These are phyloP conservation scores for Sphaerulina musiva DNA, from an alignment of 2,329 filamentous ascomycete species.

Conservation along the genomic window DNA sequence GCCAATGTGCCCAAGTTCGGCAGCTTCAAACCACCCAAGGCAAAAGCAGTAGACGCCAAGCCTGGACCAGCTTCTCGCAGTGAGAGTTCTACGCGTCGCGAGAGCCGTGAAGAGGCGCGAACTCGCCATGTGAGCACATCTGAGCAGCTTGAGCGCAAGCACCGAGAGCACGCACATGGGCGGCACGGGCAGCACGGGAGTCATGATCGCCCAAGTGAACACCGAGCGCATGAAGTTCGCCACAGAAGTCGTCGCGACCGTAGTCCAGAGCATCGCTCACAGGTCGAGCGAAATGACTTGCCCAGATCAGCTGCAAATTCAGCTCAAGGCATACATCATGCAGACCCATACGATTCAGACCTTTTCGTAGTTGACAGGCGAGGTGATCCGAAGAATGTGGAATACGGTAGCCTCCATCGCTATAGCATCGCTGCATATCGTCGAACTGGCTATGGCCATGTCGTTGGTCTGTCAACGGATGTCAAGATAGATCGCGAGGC, in stretches of 20 bases:
- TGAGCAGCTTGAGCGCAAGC: not conserved
- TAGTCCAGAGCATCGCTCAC: not conserved
- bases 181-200: not conserved
- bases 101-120: not conserved
- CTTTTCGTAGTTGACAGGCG: slow-evolving; percentile 62
- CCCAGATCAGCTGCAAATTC: not conserved
- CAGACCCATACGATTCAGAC: slow-evolving; percentile 21
- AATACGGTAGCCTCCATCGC: slow-evolving; percentile 67
- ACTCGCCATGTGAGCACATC: not conserved
- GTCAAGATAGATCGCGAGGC: slow-evolving; percentile 62
- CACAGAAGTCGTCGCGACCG: not conserved
- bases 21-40: slow-evolving; percentile 58
- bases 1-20: slow-evolving; percentile 60
- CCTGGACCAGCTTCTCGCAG: not conserved
- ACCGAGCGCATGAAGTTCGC: slow-evolving; percentile 1
- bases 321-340: slow-evolving; percentile 11
- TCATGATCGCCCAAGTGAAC: not conserved
- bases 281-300: not conserved
- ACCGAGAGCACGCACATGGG: not conserved
- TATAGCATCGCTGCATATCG: slow-evolving; percentile 66
- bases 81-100: not conserved
- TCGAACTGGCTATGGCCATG: slow-evolving; percentile 59
- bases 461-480: slow-evolving; percentile 59
- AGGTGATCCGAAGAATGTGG: slow-evolving; percentile 68
- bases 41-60: slow-evolving; percentile 6